phyloP scores from a whole-genome alignment of 2,329 filamentous ascomycete genomes.

The Pseudocercospora musae region DNA sequence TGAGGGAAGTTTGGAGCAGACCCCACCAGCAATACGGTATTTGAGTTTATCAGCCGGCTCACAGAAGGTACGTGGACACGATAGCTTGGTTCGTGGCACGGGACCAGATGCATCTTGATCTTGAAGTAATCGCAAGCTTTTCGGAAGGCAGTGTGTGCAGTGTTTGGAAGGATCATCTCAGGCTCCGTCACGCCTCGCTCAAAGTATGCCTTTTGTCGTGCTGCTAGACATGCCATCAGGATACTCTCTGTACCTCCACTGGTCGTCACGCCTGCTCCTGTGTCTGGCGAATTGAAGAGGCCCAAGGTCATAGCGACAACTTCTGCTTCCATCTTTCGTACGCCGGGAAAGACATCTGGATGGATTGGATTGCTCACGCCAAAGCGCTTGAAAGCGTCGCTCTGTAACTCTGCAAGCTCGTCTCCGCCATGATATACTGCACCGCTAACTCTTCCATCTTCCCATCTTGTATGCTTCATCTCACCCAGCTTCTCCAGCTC shows the following conservation, averaged over 20 bases:
- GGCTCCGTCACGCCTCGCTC: constrained; percentile 89
- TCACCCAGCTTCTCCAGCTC: constrained; percentile 75
- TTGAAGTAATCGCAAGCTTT: constrained; percentile 96
- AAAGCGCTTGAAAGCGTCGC: constrained; percentile 89
- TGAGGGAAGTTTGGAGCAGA: constrained; percentile 97
- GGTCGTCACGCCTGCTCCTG: constrained; percentile 82
- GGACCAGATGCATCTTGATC: constrained; percentile 87
- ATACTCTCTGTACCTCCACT: constrained; percentile 95
- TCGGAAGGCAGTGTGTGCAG: constrained; percentile 91
- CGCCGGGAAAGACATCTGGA: constrained; percentile 95
- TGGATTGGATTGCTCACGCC: constrained; percentile 96
- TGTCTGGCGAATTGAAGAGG: constrained; percentile 84
- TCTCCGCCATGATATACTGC: constrained; percentile 95
- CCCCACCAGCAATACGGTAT: constrained; percentile 89
- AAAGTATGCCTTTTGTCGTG: constrained; percentile 79
- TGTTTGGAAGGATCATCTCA: constrained; percentile 96
- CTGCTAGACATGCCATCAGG: constrained; percentile 87
- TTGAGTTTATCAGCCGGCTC: constrained; percentile 82
- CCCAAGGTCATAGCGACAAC: constrained; percentile 82
- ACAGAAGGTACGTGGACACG: constrained; percentile 78
- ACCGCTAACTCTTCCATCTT: constrained; percentile 89
- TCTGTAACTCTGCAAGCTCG: constrained; percentile 76
- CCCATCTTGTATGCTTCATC: constrained; percentile 95
- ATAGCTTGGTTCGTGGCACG: constrained; percentile 79
- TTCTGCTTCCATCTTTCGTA: constrained; percentile 99